Percentiles rank a stretch among this genome's conserved stretches.
phyloP scores from a whole-genome alignment of 1,284 basidiomycete genomes.

The Paramarasmius palmivorus region DNA sequence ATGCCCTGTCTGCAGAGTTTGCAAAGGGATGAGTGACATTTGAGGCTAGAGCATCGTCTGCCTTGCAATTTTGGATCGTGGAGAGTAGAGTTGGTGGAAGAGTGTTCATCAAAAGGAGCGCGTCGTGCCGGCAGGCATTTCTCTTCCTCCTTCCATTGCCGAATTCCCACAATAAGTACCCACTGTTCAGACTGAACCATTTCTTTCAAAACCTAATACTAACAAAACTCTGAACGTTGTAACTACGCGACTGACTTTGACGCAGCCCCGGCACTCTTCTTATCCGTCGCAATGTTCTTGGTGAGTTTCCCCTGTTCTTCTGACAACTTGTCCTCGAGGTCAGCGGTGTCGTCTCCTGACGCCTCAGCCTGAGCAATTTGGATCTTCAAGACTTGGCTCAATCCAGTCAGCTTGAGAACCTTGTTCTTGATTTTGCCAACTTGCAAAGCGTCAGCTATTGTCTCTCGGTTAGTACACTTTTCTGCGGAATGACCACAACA shows the following conservation, averaged over 20 bases:
- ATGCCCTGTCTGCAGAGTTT: slow-evolving; percentile 39
- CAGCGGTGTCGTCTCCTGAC: slow-evolving; percentile 31
- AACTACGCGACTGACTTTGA: slow-evolving; percentile 31
- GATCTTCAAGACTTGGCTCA: slow-evolving; percentile 40
- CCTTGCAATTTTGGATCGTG: slow-evolving; percentile 41
- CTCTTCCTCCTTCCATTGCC: not conserved
- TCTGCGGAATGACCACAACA: not conserved
- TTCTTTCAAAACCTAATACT: not conserved
- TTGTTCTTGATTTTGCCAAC: slow-evolving; percentile 55
- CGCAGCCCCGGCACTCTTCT: slow-evolving; percentile 29
- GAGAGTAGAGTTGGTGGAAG: slow-evolving; percentile 39
- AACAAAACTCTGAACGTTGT: not conserved
- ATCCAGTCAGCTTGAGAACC: slow-evolving; percentile 48
- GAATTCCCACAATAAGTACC: not conserved
- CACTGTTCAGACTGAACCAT: not conserved
- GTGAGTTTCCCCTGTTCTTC: slow-evolving; percentile 37
- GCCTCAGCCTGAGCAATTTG: slow-evolving; percentile 41
- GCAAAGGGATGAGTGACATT: slow-evolving; percentile 52
- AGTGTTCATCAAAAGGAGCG: not conserved
- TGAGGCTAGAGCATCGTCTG: slow-evolving; percentile 33
- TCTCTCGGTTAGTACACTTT: not conserved
- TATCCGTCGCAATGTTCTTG: slow-evolving; percentile 38
- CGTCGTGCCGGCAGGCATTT: not conserved
- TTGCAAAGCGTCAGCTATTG: slow-evolving; percentile 36
- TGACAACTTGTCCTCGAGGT: slow-evolving; percentile 26